Evolutionary conservation across 208 protist genomes (phyloP).

Genomic region (Endotrypanum monterogeii): DNA sequence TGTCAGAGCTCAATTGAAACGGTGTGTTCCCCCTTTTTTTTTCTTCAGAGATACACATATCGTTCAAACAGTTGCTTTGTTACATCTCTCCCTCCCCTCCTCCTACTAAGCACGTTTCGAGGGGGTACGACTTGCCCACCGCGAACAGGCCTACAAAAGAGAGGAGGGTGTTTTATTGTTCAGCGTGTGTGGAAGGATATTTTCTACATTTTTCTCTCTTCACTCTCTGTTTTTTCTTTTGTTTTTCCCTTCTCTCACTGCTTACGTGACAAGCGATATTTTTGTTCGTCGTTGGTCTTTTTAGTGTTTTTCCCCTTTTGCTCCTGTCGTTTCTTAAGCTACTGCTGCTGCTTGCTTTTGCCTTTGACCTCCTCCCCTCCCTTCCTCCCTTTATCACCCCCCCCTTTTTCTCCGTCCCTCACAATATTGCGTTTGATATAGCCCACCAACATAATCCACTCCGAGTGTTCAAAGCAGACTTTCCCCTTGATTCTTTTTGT

Average conservation of each 20-base stretch:
- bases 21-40: neutral
- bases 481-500: neutral
- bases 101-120: neutral
- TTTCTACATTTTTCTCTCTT: neutral
- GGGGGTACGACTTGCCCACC: neutral
- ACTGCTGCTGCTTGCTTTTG: conserved; percentile 4
- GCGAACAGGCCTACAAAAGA: neutral
- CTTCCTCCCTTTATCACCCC: neutral
- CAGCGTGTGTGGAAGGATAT: neutral
- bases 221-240: neutral
- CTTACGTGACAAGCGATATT: conserved; percentile 1
- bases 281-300: neutral
- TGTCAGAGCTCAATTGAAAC: neutral
- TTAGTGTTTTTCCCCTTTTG: neutral
- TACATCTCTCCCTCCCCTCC: neutral
- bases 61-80: neutral
- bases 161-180: neutral
- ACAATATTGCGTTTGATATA: conserved; percentile 2
- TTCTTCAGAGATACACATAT: neutral
- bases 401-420: neutral
- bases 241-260: neutral
- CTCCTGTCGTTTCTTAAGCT: conserved; percentile 5
- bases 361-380: neutral
- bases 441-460: neutral
- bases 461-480: neutral